Evolutionary conservation across 495 filamentous ascomycete species (phyloP).

Genomic region (Hypoxylon subgilvum): DNA sequence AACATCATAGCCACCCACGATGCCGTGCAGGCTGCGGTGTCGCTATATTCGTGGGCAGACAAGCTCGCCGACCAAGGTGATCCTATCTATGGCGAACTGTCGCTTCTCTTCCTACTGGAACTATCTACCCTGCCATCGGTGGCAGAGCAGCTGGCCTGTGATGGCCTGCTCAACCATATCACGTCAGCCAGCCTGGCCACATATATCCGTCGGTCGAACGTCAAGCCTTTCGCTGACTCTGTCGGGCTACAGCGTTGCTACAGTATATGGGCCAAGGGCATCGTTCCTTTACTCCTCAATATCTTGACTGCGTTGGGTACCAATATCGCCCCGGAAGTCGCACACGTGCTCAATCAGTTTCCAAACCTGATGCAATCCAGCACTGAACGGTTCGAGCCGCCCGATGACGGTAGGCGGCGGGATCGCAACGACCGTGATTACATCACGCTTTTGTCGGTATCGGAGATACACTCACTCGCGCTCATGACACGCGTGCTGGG

Average conservation of each 20-base stretch:
- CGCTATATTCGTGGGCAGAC: slow-evolving; percentile 94
- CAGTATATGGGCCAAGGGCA: slow-evolving; percentile 83
- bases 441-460: slow-evolving; percentile 72
- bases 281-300: slow-evolving; percentile 90
- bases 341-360: slow-evolving; percentile 85
- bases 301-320: slow-evolving; percentile 80
- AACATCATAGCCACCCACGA: slow-evolving; percentile 69
- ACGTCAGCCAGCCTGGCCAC: slow-evolving; percentile 75
- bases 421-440: slow-evolving; percentile 48
- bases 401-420: slow-evolving; percentile 54
- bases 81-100: slow-evolving; percentile 92
- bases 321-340: slow-evolving; percentile 79
- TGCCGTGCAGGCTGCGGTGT: slow-evolving; percentile 78
- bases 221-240: slow-evolving; percentile 68
- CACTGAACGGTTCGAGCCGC: slow-evolving; percentile 64
- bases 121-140: slow-evolving; percentile 80
- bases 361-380: slow-evolving; percentile 71
- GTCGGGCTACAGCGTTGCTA: slow-evolving; percentile 67
- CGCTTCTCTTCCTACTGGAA: slow-evolving; percentile 84
- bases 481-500: slow-evolving; percentile 72
- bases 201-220: slow-evolving; percentile 70
- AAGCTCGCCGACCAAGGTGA: slow-evolving; percentile 74
- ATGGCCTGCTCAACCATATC: slow-evolving; percentile 78
- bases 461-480: slow-evolving; percentile 77
- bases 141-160: slow-evolving; percentile 86